Evolutionary conservation across 192 early-diverging fungal genomes (phyloP).

Genomic region (Coemansia sp.): DNA sequence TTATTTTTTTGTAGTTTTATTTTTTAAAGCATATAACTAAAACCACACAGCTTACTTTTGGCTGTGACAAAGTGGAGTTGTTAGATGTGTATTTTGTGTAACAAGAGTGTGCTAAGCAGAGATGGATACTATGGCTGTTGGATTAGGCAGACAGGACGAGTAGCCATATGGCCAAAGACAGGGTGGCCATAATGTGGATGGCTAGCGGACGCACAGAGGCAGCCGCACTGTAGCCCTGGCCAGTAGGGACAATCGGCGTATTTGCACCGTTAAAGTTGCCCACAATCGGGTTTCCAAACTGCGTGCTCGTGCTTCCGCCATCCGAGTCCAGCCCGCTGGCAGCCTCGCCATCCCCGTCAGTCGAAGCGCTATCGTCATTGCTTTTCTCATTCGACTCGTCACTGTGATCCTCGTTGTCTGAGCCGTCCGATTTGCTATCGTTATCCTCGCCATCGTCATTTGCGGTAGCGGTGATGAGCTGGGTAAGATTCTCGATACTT

Average conservation of each 20-base stretch:
- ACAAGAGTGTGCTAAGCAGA: no score
- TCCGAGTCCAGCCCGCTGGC: conserved; percentile 8
- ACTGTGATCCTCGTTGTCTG: not conserved
- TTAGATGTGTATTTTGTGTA: no score
- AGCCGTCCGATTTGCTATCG: not conserved
- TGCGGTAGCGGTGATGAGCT: not conserved
- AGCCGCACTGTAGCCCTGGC: conserved; percentile 31
- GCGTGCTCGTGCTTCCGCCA: not conserved
- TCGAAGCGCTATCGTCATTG: not conserved
- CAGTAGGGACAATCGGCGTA: conserved; percentile 28
- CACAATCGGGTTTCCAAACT: conserved; percentile 43
- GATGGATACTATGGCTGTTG: no score
- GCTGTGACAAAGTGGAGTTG: no score
- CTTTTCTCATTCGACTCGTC: not conserved
- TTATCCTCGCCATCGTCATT: not conserved
- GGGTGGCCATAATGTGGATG: not conserved
- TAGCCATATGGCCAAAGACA: not conserved
- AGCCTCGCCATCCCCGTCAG: not conserved
- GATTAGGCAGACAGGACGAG: not conserved
- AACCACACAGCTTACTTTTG: no score
- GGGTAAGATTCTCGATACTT: not conserved
- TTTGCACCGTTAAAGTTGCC: conserved; percentile 18
- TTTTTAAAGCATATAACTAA: no score
- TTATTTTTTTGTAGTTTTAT: no score
- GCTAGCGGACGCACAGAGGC: not conserved